phyloP scores from a whole-genome alignment of 2,329 filamentous ascomycete genomes.

The Madurella mycetomatis region DNA sequence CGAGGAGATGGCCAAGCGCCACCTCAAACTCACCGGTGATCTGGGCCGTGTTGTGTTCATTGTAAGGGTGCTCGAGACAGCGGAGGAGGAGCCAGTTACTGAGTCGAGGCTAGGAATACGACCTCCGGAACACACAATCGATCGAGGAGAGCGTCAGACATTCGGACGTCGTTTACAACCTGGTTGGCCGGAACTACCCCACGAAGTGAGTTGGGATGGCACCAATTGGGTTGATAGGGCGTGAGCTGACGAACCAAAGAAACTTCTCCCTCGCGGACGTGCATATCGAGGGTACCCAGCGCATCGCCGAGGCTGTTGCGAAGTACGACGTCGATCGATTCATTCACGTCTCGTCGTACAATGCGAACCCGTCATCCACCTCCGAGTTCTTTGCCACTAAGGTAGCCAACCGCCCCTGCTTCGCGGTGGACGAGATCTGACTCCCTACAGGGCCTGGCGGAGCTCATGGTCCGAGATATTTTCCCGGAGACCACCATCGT shows the following conservation, averaged over 20 bases:
- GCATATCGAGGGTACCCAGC: constrained; percentile 85
- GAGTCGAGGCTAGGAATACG: constrained; percentile 66
- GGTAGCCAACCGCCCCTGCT: constrained; percentile 37
- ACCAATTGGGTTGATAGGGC: not conserved
- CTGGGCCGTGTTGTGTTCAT: constrained; percentile 85
- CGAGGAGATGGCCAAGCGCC: constrained; percentile 96
- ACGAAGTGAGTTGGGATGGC: constrained; percentile 65
- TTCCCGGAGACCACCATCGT: constrained; percentile 98
- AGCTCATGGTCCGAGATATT: constrained; percentile 78
- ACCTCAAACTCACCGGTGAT: constrained; percentile 94
- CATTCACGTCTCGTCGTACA: constrained; percentile 95
- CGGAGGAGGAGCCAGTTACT: constrained; percentile 7
- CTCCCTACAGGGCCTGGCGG: constrained; percentile 60
- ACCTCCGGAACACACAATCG: constrained; percentile 87
- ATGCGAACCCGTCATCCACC: constrained; percentile 71
- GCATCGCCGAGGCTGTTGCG: constrained; percentile 88
- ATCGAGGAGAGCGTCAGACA: constrained; percentile 96
- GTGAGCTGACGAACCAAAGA: constrained; percentile 46
- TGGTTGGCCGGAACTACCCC: constrained; percentile 89
- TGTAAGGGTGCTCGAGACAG: constrained; percentile 42
- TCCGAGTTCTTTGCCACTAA: constrained; percentile 93
- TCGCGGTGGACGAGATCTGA: constrained; percentile 8
- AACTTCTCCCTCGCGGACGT: constrained; percentile 94
- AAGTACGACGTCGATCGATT: constrained; percentile 98
- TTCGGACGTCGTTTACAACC: constrained; percentile 95